A percentile compares a stretch with the other conserved stretches of the same genome.
Conservation (phyloP, 306 rosid species). For the Acacia melanoxylon region DNA sequence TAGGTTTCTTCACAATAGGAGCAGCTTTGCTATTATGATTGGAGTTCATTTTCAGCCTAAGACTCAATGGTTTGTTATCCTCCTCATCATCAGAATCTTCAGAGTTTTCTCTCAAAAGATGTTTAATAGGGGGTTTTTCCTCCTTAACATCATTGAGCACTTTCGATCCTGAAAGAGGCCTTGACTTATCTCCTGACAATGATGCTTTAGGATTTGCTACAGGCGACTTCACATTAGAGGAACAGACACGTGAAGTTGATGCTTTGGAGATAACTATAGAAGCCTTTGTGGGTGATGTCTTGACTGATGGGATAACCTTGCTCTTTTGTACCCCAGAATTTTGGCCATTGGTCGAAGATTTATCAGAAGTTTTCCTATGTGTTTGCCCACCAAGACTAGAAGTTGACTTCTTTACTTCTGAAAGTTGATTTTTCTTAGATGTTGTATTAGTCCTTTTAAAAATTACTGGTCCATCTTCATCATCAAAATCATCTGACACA, state of each 20-base stretch:
- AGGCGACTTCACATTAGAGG: slow-evolving; percentile 29
- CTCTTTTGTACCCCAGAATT: slow-evolving; percentile 31
- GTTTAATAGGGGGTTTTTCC: slow-evolving; percentile 17
- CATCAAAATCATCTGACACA: slow-evolving; percentile 18
- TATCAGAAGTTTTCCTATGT: slow-evolving; percentile 24
- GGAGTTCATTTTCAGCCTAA: slow-evolving; percentile 31
- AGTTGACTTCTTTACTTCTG: slow-evolving; percentile 39
- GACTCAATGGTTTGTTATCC: slow-evolving; percentile 44
- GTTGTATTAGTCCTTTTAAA: slow-evolving; percentile 30
- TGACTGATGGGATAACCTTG: slow-evolving; percentile 28
- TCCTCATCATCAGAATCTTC: slow-evolving; percentile 51
- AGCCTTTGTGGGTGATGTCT: slow-evolving; percentile 26
- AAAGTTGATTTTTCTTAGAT: slow-evolving; percentile 38
- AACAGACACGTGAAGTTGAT: slow-evolving; percentile 20
- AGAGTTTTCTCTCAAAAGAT: not conserved
- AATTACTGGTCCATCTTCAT: slow-evolving; percentile 32
- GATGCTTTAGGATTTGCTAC: slow-evolving; percentile 27
- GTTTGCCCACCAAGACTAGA: slow-evolving; percentile 35
- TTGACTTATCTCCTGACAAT: slow-evolving; percentile 28
- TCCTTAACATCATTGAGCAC: slow-evolving; percentile 30
- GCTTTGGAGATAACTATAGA: slow-evolving; percentile 30
- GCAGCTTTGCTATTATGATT: slow-evolving; percentile 29
- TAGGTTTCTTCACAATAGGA: slow-evolving; percentile 32
- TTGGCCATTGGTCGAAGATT: slow-evolving; percentile 47
- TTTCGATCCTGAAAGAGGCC: not conserved